These are phyloP conservation scores for Ceratobasidium sp. DNA, from an alignment of 1,284 basidiomycete genomes.

Conservation along the genomic window DNA sequence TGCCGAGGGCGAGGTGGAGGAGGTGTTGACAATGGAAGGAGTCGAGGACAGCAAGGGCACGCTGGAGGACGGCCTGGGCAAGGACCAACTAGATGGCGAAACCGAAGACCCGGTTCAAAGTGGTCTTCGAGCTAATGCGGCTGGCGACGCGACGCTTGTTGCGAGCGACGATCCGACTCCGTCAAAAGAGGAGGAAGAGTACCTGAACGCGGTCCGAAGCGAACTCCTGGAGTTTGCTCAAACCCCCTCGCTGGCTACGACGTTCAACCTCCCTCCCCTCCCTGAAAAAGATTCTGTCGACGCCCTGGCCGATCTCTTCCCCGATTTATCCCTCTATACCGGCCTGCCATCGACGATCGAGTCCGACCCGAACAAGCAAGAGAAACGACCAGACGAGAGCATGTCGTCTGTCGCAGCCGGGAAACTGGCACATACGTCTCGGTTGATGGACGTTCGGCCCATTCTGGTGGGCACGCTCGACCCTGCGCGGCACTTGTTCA, in stretches of 20 bases:
- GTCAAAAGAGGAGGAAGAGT: conserved; percentile 51
- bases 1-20: conserved; percentile 45
- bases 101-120: conserved; percentile 46
- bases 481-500: conserved; percentile 53
- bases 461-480: conserved; percentile 60
- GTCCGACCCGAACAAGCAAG: conserved; percentile 48
- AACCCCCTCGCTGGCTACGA: not conserved
- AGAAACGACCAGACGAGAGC: conserved; percentile 57
- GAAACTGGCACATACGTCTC: conserved; percentile 56
- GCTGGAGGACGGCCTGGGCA: conserved; percentile 37
- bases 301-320: conserved; percentile 54
- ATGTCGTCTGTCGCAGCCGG: conserved; percentile 46
- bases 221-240: conserved; percentile 1
- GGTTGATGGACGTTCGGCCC: conserved; percentile 59
- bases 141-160: conserved; percentile 45
- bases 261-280: conserved; percentile 45
- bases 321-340: conserved; percentile 56
- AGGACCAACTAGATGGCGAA: conserved; percentile 46
- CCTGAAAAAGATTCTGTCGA: conserved; percentile 40
- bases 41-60: not conserved
- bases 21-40: conserved; percentile 48
- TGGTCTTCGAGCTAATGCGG: conserved; percentile 46
- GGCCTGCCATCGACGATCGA: conserved; percentile 44
- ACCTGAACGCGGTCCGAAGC: conserved; percentile 58
- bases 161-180: conserved; percentile 42